Base-by-base conservation (phyloP, 2,329 filamentous ascomycete species). In the Anthostomella pinea region DNA sequence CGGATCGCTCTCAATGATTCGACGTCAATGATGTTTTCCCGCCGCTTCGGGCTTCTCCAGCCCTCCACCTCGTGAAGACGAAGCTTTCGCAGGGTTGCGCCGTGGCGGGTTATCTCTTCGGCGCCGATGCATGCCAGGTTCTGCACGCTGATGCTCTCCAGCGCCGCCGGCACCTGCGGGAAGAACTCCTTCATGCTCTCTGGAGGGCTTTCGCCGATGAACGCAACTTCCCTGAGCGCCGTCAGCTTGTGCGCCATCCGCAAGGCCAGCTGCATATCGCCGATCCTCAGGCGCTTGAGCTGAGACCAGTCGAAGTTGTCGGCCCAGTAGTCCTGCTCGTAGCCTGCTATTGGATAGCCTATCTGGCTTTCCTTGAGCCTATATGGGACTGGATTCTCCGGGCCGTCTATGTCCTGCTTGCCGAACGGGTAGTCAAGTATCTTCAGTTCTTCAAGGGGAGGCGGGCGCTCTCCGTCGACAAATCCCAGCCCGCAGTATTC, bases 401-500 rank as follows among this genome's bases (percentile, higher is more conserved):
- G 13, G 18, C 17, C 9, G n/a, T 30, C 14, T 3, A 14, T n/a
- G n/a, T 27, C n/a, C 6, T 13, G 4, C 14, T 27, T 15, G n/a
- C 32, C 38, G 15, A 38, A 38, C 14, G 39, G 39, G 20, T 45
- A 45, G 7, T 20, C 27, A 4, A 4, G 13, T 8, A 46, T 6
- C 8, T 30, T 19, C 8, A 46, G 28, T 6, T 39, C 38, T 24
- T 39, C 26, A 6, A 46, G 33, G 7, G 31, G 25, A 13, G 37
- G 36, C 10, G 22, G 37, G n/a, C 34, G 37, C 18, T 44, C 24
- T 6, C 22, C 41, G 14, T 36, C 22, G 11, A 20, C 18, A 16
- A 46, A 41, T 1, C 40, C 38, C 14, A 43, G 25, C 8, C 40
- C 43, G 20, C 26, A 33, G 25, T 43, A 46, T 14, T 32, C 22